Percentiles rank a stretch among this genome's conserved stretches.
These are phyloP conservation scores for Alternaria sp. DNA, from an alignment of 2,329 filamentous ascomycete genomes.

Conservation along the genomic window DNA sequence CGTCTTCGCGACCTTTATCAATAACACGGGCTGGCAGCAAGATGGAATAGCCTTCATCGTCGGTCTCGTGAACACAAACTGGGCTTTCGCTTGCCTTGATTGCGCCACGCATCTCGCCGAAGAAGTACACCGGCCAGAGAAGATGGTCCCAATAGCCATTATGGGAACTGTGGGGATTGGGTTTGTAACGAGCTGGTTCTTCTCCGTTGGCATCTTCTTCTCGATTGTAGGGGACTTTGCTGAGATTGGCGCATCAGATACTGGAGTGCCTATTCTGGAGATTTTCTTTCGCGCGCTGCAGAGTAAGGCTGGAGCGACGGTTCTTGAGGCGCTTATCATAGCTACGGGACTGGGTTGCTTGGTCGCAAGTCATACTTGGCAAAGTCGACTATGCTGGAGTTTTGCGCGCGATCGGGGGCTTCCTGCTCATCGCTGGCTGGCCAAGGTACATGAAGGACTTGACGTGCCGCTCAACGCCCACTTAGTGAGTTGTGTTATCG, in stretches of 20 bases:
- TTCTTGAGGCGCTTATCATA: conserved; percentile 57
- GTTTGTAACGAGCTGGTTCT: conserved; percentile 60
- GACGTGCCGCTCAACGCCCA: conserved; percentile 59
- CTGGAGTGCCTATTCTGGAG: conserved; percentile 58
- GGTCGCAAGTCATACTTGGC: conserved; percentile 60
- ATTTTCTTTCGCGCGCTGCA: conserved; percentile 57
- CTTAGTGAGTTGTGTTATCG: conserved; percentile 54
- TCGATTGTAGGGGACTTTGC: conserved; percentile 57
- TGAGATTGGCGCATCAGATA: conserved; percentile 51
- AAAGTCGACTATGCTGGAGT: conserved; percentile 61
- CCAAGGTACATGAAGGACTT: conserved; percentile 51
- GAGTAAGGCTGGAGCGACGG: conserved; percentile 56
- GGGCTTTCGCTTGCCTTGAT: conserved; percentile 61
- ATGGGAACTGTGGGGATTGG: conserved; percentile 60
- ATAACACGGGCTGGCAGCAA: conserved; percentile 59
- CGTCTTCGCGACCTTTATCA: conserved; percentile 63
- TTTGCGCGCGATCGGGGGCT: conserved; percentile 62
- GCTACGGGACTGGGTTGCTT: conserved; percentile 59
- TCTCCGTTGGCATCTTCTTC: conserved; percentile 60
- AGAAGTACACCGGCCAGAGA: conserved; percentile 58
- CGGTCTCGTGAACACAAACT: conserved; percentile 61
- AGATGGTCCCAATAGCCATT: conserved; percentile 60
- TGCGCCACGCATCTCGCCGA: conserved; percentile 61
- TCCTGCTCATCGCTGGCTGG: conserved; percentile 54
- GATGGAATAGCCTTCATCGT: conserved; percentile 61